Base-by-base conservation (phyloP, 352 stramenopile genomes). In the Globisporangium camurandrum region DNA sequence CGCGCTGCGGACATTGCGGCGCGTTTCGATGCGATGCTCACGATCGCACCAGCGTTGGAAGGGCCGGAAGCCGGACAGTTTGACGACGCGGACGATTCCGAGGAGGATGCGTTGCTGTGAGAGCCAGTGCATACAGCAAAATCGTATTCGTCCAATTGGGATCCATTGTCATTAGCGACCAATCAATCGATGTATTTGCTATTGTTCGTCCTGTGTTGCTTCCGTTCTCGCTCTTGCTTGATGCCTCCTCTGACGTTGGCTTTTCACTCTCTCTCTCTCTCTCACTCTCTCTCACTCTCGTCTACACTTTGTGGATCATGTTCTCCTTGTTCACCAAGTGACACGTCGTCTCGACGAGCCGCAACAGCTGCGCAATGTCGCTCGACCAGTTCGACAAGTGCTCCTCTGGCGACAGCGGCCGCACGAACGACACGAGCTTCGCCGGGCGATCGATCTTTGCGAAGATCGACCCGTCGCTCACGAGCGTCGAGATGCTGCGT, bases 281-380 rank as follows among this genome's bases (percentile, higher is more conserved):
- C 41, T 34, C 30, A 11, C 30, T 34, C 30, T 34, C 30, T 6
- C 11, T n/a, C 31, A 28, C 58, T 27, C 17, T n/a, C 42, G 34
- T 34, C 71, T 76, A 92, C 49, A 95, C 75, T 69, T 94, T 95
- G 75, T 96, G 76, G 51, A 98, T 85, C 95, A 99, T 99, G 61
- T 96, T 98, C 67, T 99, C 96, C 82, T 99, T 99, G 74, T 98
- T 96, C 74, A 99, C 98, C 56, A 99, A 75, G 79, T 99, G 96
- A 57, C 85, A 98, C 46, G 96, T 99, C 24, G 89, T 97, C 70
- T 99, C 96, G 31, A 99, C 92, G 33, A 99, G 71, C 48, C 85
- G 71, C 53, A 99, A 82, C 42, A 99, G 67, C 64, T 97, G 84
- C 22, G 91, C 95, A 57, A 99, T 97, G 73, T 99, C 95, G 42